Base-by-base conservation (phyloP, 768 basidiomycete species). In the Mycena rosella region DNA sequence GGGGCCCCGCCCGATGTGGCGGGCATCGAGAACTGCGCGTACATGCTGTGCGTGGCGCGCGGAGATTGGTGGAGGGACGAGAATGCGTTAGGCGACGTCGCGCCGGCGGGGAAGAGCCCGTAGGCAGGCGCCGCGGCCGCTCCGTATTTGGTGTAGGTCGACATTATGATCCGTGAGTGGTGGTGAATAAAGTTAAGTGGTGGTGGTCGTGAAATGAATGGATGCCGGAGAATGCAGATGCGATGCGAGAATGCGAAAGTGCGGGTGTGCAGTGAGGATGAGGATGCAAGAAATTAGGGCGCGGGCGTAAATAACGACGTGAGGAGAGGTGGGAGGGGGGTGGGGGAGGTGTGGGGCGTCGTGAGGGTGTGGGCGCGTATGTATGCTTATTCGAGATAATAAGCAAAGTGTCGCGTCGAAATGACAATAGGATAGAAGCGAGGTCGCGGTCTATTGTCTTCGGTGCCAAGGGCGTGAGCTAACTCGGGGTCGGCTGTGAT, bases 41-140 rank as follows among this genome's bases (percentile, higher is more conserved):
- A 89, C 86, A 89, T 87, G 69, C 78, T 77, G 72, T 91, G 87
- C 5, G 81, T 74, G 70, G 89, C 87, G 58, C 89, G 88, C 42
- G 89, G 89, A 72, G 87, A 84, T 77, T 87, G 86, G 75, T 89
- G 85, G 60, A 90, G 82, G 48, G 82, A 72, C 14, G 81, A 75
- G 75, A 91, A 89, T 15, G 88, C 85, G 62, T 89, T 87, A 59
- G 89, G 88, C 15, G 85, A 84, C 26, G 87, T 81, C 7, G 85
- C 79, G 56, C 84, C 84, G 18, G 82, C 76, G 36, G 89, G 89
- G 81, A 91, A 90, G 79, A 89, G 84, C 64, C 87, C 87, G 72
- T 78, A 88, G 5, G 84, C 83, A 63, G 89, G 88, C 3, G 89
- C 88, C 32, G 86, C 74, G 63, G 79, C 69, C 22, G 81, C 73